phyloP scores from a whole-genome alignment of 371 early-diverging fungal genomes.

The Zychaea mexicana region DNA sequence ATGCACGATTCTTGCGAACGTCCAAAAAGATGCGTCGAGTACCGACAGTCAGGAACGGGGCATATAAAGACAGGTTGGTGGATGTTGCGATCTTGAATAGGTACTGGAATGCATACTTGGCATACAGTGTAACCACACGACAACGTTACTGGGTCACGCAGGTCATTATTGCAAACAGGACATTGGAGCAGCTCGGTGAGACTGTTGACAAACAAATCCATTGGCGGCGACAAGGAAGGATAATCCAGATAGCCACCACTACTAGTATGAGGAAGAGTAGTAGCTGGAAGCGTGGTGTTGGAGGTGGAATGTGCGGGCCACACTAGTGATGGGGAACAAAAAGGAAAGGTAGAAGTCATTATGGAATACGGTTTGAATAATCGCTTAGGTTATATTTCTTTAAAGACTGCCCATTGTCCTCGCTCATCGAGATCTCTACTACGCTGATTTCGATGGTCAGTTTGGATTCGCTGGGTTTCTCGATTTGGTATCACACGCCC shows the following conservation, averaged over 20 bases:
- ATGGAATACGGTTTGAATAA: too few species aligned
- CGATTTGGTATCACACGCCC: too few species aligned
- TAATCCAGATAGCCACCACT: too few species aligned
- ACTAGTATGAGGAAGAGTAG: too few species aligned
- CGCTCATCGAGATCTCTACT: too few species aligned
- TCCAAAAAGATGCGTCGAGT: conserved; percentile 34
- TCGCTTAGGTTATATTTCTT: too few species aligned
- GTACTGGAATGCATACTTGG: conserved; percentile 35
- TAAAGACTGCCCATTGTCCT: too few species aligned
- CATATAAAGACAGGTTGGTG: conserved; percentile 27
- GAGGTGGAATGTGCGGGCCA: too few species aligned
- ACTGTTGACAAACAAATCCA: neutral
- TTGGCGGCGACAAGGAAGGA: neutral
- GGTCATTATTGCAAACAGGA: conserved; percentile 30
- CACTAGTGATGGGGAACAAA: neutral
- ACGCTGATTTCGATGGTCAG: too few species aligned
- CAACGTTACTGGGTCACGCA: conserved; percentile 40
- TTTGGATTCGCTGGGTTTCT: too few species aligned
- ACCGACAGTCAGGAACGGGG: conserved; percentile 26
- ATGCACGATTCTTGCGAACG: conserved; percentile 11
- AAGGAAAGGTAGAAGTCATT: too few species aligned
- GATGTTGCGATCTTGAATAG: neutral
- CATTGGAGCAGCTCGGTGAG: conserved; percentile 1
- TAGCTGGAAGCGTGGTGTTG: too few species aligned
- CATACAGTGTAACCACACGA: conserved; percentile 54